phyloP scores from a whole-genome alignment of 495 filamentous ascomycete species.

The Penicillium malachiteum region DNA sequence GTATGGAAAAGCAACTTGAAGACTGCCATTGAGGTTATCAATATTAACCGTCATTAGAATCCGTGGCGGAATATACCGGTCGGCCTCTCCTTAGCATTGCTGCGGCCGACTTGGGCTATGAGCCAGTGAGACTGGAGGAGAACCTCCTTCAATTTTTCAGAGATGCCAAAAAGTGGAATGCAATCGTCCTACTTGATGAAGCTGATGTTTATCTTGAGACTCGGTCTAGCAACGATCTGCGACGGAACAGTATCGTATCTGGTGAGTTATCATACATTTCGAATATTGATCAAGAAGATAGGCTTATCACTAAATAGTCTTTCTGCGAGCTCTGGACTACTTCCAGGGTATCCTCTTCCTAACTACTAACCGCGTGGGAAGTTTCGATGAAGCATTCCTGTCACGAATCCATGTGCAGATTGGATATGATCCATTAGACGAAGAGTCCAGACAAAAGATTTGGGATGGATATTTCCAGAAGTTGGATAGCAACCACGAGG shows the following conservation, averaged over 20 bases:
- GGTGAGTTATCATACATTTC: neutral
- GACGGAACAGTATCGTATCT: constrained; percentile 54
- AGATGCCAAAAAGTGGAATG: constrained; percentile 16
- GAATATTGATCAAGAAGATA: neutral
- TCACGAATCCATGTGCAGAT: constrained; percentile 47
- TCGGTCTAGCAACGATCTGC: constrained; percentile 38
- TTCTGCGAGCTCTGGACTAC: constrained; percentile 55
- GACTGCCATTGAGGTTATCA: too few species aligned
- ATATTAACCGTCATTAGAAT: neutral
- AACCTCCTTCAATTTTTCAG: constrained; percentile 12
- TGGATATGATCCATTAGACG: constrained; percentile 9
- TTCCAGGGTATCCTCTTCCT: constrained; percentile 58
- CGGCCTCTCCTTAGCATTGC: constrained; percentile 15
- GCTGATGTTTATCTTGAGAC: constrained; percentile 27
- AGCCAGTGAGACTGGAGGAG: constrained; percentile 9
- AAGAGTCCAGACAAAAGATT: constrained; percentile 1
- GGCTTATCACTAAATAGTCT: constrained; percentile 28
- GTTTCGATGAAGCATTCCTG: constrained; percentile 51
- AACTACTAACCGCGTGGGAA: constrained; percentile 51
- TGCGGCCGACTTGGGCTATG: constrained; percentile 11
- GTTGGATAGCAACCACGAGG: neutral
- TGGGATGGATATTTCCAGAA: constrained; percentile 8
- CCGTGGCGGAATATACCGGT: constrained; percentile 11
- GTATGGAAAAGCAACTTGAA: neutral
- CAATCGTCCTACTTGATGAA: constrained; percentile 28